Evolutionary conservation across 345 rosid genomes (phyloP).

Genomic region (Capsella bursapastoris): DNA sequence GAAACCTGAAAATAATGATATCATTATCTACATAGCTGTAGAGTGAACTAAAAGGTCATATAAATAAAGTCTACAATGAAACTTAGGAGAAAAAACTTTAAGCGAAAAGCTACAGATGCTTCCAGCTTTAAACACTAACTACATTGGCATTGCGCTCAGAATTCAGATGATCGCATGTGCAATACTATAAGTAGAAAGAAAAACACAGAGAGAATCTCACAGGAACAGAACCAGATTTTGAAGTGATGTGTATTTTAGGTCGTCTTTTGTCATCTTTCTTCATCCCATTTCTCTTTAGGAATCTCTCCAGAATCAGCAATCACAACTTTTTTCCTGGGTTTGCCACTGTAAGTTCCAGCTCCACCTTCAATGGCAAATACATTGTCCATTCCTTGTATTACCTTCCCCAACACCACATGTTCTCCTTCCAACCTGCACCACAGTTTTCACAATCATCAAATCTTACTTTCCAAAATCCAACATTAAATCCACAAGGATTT

Average conservation of each 20-base stretch:
- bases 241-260: conserved; percentile 7
- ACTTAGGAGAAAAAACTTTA: neutral
- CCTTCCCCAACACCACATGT: conserved; percentile 94
- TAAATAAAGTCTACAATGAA: conserved; percentile 18
- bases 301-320: conserved; percentile 89
- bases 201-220: conserved; percentile 22
- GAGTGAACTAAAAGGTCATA: conserved; percentile 21
- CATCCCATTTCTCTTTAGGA: conserved; percentile 87
- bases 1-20: neutral
- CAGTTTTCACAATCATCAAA: conserved; percentile 18
- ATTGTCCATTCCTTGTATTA: conserved; percentile 90
- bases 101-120: conserved; percentile 24
- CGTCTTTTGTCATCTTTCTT: conserved; percentile 55
- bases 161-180: conserved; percentile 34
- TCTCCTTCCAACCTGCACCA: conserved; percentile 89
- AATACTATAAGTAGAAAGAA: neutral
- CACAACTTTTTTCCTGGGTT: conserved; percentile 86
- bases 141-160: conserved; percentile 24
- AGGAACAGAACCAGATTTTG: conserved; percentile 30
- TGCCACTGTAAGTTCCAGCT: conserved; percentile 94
- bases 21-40: conserved; percentile 15
- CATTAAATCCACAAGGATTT: neutral
- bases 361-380: conserved; percentile 94
- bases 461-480: neutral
- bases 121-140: conserved; percentile 39